Base-by-base conservation (phyloP, 257 asterid genomes). In the Solanum ossicruentum region DNA sequence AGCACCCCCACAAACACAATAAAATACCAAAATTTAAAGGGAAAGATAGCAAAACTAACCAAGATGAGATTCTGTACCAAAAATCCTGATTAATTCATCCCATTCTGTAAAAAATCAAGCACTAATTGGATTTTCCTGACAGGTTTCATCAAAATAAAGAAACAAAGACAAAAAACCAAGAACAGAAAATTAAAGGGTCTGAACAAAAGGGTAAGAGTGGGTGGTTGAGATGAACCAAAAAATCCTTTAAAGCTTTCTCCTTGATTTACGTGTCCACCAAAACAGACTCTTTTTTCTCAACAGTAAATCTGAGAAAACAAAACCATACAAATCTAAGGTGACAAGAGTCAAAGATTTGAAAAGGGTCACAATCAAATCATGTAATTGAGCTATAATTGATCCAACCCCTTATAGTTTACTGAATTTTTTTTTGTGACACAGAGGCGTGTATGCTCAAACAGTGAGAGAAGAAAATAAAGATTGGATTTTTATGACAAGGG, bases 201-300 rank as follows among this genome's bases (percentile, higher is more conserved):
- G 18, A 45, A 73, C 39, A 47, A 49, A 82, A 83, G 84, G 67
- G 82, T 49, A 65, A 43, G 82, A 56, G 58, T 54, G 85, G 83
- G 88, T 63, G 70, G 90, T 69, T 69, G 92, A 86, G 85, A 87
- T 90, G 92, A 91, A 92, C 85, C 93, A 87, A 88, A 47, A 89
- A 89, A 88, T 89, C 92, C 91, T 89, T 89, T 81, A 92, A 89
- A 66, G 85, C 88, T 87, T 87, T 78, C 82, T 67, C 86, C 86
- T 83, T 56, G 85, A 85, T 85, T 86, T 84, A 72, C 90, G 91
- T 89, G 90, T 72, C 90, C 85, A 41, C 81, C n/a, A 75, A 75
- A 75, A 83, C 45, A 51, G 60, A 6, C 82, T 10, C 54, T 56
- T 32, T 69, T 61, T 17, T 28, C 18, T 20, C n/a, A 28, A 65